Base-by-base conservation (phyloP, 768 basidiomycete genomes). In the Hydnum rufescens region DNA sequence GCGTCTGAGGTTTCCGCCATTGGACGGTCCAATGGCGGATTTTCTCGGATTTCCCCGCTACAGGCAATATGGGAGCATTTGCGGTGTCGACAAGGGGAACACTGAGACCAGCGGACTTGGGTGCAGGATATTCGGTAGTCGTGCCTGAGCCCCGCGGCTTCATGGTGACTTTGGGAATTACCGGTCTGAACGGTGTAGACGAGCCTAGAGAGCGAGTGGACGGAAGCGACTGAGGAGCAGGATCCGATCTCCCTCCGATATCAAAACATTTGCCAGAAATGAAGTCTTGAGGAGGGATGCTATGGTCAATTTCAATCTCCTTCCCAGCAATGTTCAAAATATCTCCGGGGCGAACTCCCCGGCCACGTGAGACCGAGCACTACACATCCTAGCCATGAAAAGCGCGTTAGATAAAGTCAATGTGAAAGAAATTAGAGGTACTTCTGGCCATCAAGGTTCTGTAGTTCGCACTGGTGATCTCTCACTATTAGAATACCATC, bases 391-490 rank as follows among this genome's bases (percentile, higher is more conserved):
- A n/a, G 23, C 0, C 5, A 1, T 16, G 19, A 4, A 49, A 26
- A 8, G 16, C 39, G 16, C 8, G 44, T 47, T 31, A 53, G 30
- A n/a, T n/a, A 44, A 32, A 5, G n/a, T 54, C 32, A 25, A 19
- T 18, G 8, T 3, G 8, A 2, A 16, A 2, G 16, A 54, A 22
- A 42, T 32, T 22, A 3, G 23, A 36, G 73, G 55, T 62, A 86
- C 84, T 77, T 63, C 66, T 78, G 75, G 2, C 85, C 85, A 52
- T 73, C 71, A 4, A 36, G 48, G 36, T 63, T 60, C 47, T 57
- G 57, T 34, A 64, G 54, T 59, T 83, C 80, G 82, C 67, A 63
- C 73, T 81, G 4, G 72, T 77, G 56, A 80, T 84, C 2, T 42
- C 56, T 47, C n/a, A 58, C 32, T 34, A 52, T 47, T 25, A 62